Conservation (phyloP, 176 grass and related monocot genomes). For the Ananas comosus region DNA sequence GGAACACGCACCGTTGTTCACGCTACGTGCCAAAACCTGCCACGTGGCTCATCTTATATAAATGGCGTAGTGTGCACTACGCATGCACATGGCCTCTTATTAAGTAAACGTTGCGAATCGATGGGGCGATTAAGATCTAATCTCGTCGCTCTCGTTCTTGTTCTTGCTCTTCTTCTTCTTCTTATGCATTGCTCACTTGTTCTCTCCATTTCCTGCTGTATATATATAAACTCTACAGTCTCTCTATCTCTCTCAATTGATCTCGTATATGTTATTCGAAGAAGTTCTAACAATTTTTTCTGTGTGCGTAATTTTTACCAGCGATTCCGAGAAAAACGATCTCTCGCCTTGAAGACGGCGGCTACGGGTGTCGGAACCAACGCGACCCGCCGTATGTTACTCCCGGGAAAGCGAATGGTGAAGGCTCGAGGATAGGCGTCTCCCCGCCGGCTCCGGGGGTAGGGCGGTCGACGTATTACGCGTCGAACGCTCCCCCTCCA, state of each 20-base stretch:
- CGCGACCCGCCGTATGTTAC: neutral
- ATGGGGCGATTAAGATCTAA: conserved; percentile 1
- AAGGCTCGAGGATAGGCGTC: neutral
- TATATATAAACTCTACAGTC: neutral
- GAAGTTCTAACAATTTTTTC: neutral
- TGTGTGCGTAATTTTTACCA: neutral
- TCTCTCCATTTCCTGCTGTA: conserved; percentile 3
- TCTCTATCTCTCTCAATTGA: neutral
- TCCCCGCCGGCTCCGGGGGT: neutral
- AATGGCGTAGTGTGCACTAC: neutral
- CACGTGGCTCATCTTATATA: neutral
- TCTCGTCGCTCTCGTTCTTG: neutral
- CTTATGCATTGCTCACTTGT: conserved; percentile 5
- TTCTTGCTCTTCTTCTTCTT: conserved; percentile 7
- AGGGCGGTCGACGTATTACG: neutral
- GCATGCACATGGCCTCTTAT: neutral
- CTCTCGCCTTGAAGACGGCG: neutral
- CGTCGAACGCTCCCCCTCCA: neutral
- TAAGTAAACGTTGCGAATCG: neutral
- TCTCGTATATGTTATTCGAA: neutral
- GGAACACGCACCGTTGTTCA: too few species aligned
- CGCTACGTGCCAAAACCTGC: too few species aligned
- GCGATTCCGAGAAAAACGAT: conserved; percentile 12
- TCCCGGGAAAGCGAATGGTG: neutral
- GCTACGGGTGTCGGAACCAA: conserved; percentile 1